Evolutionary conservation across 371 early-diverging fungal genomes (phyloP).

Genomic region (Mucor lusitanicus): DNA sequence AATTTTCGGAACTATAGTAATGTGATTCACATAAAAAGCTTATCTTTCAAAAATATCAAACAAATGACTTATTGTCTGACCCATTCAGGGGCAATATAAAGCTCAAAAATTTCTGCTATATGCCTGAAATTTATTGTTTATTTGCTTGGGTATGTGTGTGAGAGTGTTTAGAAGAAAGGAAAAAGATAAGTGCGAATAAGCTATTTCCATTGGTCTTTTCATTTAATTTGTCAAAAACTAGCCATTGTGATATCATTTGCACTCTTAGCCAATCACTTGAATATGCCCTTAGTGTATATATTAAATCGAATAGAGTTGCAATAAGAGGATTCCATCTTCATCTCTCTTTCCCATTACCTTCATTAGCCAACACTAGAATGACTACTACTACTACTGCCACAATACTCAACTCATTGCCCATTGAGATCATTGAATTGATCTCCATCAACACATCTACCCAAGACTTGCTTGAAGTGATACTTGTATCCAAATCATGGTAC

Average conservation of each 20-base stretch:
- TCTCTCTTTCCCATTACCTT: background rate
- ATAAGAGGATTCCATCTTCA: background rate
- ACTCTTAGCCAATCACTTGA: background rate
- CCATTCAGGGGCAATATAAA: background rate
- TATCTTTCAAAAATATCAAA: background rate
- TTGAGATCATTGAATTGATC: constrained; percentile 17
- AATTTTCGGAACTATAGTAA: background rate
- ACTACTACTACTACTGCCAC: background rate
- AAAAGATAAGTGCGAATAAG: background rate
- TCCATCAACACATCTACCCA: background rate
- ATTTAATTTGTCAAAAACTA: background rate
- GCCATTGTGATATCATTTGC: background rate
- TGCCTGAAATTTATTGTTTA: background rate
- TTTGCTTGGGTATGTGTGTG: background rate
- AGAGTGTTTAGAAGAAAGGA: background rate
- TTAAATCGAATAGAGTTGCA: background rate
- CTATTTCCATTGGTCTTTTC: background rate
- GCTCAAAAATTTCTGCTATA: background rate
- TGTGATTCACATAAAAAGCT: background rate
- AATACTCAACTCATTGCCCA: background rate
- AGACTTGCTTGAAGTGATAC: constrained; percentile 11
- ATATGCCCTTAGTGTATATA: background rate
- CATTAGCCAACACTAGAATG: background rate
- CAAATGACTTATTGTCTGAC: background rate
- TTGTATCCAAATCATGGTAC: constrained; percentile 24